Evolutionary conservation across 495 filamentous ascomycete species (phyloP).

Genomic region (Haplographium delicatum): DNA sequence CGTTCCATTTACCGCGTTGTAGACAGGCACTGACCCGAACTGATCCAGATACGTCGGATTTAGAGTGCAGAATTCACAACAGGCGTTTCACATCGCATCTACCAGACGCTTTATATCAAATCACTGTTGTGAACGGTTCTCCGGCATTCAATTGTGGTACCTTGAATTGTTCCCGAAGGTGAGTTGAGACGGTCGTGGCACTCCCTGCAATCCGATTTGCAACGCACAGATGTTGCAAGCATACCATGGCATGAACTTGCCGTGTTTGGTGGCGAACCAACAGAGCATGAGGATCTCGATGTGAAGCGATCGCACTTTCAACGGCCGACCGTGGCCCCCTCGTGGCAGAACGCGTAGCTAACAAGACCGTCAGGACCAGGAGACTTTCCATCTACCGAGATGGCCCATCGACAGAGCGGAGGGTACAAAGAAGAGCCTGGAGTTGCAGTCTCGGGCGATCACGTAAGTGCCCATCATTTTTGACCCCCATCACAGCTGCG

Average conservation of each 20-base stretch:
- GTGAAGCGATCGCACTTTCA: not conserved
- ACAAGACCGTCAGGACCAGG: slow-evolving; percentile 5
- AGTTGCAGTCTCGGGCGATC: slow-evolving; percentile 20
- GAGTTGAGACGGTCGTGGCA: slow-evolving; percentile 14
- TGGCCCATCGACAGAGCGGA: slow-evolving; percentile 26
- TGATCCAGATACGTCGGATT: slow-evolving; percentile 16
- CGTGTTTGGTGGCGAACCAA: slow-evolving; percentile 2
- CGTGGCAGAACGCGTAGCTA: slow-evolving; percentile 4
- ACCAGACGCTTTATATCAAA: not conserved
- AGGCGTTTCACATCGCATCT: slow-evolving; percentile 13
- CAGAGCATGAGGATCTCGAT: not conserved
- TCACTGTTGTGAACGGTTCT: slow-evolving; percentile 3
- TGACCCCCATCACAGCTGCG: not conserved
- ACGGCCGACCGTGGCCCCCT: slow-evolving; percentile 6
- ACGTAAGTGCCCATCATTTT: slow-evolving; percentile 19
- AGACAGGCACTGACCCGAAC: slow-evolving; percentile 8
- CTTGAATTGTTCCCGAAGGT: slow-evolving; percentile 2
- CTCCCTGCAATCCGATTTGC: slow-evolving; percentile 14
- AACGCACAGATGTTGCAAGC: slow-evolving; percentile 22
- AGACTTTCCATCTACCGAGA: slow-evolving; percentile 9
- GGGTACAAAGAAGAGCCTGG: slow-evolving; percentile 28
- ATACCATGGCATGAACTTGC: slow-evolving; percentile 18
- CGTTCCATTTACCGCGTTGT: slow-evolving; percentile 1
- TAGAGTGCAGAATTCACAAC: slow-evolving; percentile 8
- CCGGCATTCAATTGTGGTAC: not conserved